Conservation (phyloP, 768 basidiomycete genomes). For the Filobasidium wieringae region DNA sequence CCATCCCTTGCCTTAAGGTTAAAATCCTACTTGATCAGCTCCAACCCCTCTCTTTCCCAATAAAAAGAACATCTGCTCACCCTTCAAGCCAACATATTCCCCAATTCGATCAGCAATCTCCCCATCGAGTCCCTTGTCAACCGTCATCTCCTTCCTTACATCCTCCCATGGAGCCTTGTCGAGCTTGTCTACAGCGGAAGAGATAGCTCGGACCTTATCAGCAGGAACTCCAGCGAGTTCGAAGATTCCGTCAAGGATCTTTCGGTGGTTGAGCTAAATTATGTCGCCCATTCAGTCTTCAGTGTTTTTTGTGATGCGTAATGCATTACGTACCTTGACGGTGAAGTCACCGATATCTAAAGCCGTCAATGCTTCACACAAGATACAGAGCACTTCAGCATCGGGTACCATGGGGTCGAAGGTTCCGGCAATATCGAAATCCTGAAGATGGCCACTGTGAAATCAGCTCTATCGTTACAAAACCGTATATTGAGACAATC, state of each 20-base stretch:
- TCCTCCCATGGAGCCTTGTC: constrained; percentile 94
- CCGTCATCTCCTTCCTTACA: constrained; percentile 91
- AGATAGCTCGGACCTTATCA: constrained; percentile 82
- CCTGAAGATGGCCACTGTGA: constrained; percentile 44
- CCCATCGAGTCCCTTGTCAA: constrained; percentile 77
- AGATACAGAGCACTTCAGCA: constrained; percentile 70
- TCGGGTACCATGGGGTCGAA: constrained; percentile 99
- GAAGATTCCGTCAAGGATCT: constrained; percentile 93
- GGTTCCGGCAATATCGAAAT: constrained; percentile 81
- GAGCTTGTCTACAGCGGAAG: constrained; percentile 93
- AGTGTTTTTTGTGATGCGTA: background rate
- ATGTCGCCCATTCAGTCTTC: too few species aligned
- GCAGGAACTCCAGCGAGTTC: constrained; percentile 85
- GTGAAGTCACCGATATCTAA: constrained; percentile 90
- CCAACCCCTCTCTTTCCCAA: background rate
- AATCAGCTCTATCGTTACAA: too few species aligned
- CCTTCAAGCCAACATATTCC: constrained; percentile 91
- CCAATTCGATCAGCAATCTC: constrained; percentile 84
- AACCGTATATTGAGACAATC: background rate
- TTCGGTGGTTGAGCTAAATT: constrained; percentile 77
- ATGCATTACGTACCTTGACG: constrained; percentile 55
- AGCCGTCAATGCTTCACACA: constrained; percentile 66
- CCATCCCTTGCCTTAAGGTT: constrained; percentile 51
- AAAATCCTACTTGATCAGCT: background rate
- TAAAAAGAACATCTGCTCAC: constrained; percentile 40